phyloP scores from a whole-genome alignment of 2,329 filamentous ascomycete genomes.

The Exophiala sp. region DNA sequence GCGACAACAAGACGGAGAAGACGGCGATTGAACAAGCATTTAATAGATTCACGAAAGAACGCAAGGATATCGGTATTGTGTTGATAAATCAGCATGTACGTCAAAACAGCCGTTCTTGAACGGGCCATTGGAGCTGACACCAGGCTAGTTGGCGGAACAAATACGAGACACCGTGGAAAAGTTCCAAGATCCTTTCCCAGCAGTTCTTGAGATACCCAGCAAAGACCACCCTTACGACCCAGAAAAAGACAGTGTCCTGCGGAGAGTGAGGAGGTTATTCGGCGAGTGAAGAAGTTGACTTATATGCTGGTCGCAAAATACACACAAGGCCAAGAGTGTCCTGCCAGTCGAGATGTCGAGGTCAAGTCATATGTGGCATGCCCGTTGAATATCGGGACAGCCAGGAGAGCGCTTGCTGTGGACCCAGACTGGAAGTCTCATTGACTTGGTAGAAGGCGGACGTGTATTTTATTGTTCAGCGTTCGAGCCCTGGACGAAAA shows the following conservation, averaged over 20 bases:
- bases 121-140: constrained; percentile 9
- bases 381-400: too few species aligned
- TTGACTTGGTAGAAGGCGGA: too few species aligned
- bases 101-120: background rate
- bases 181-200: constrained; percentile 93
- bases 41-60: constrained; percentile 77
- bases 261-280: constrained; percentile 73
- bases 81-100: constrained; percentile 96
- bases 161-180: constrained; percentile 88
- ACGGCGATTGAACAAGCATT: constrained; percentile 85
- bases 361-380: too few species aligned
- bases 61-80: constrained; percentile 95
- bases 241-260: constrained; percentile 96
- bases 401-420: too few species aligned
- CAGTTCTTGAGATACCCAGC: constrained; percentile 92
- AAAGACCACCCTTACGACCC: constrained; percentile 99
- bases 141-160: constrained; percentile 77
- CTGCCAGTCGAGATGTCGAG: too few species aligned
- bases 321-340: too few species aligned
- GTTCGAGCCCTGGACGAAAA: too few species aligned
- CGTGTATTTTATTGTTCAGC: too few species aligned
- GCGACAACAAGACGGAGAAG: constrained; percentile 89
- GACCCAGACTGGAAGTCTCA: too few species aligned
- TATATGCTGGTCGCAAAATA: background rate
- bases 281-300: constrained; percentile 47